A percentile compares a stretch with the other conserved stretches of the same genome.
phyloP scores from a whole-genome alignment of 148 eudicot species.

The Camellia japonica region DNA sequence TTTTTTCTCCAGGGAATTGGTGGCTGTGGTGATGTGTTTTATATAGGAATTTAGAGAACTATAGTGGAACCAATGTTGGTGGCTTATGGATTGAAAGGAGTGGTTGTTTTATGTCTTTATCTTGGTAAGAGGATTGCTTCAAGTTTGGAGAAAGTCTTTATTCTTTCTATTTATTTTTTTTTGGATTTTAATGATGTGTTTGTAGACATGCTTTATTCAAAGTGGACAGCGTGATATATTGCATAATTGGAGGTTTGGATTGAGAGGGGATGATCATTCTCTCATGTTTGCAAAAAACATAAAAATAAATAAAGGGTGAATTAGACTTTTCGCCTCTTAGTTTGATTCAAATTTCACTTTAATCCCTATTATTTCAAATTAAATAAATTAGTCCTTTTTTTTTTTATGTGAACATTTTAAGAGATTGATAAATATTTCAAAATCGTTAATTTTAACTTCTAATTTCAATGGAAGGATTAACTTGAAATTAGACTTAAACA shows the following conservation, averaged over 20 bases:
- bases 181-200: background rate
- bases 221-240: conserved; percentile 13
- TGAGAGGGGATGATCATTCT: background rate
- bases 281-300: background rate
- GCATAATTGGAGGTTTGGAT: background rate
- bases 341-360: too few relatives aligned
- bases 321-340: too few relatives aligned
- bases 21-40: conserved; percentile 23
- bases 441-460: too few relatives aligned
- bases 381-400: too few relatives aligned
- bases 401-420: too few relatives aligned
- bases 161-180: background rate
- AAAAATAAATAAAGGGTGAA: too few relatives aligned
- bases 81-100: background rate
- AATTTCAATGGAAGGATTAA: too few relatives aligned
- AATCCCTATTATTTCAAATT: too few relatives aligned
- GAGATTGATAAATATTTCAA: too few relatives aligned
- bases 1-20: conserved; percentile 30
- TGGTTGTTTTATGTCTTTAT: background rate
- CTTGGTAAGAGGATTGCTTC: conserved; percentile 14
- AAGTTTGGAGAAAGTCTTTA: background rate
- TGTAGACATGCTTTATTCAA: background rate
- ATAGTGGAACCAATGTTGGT: background rate
- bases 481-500: too few relatives aligned
- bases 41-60: conserved; percentile 5